These are phyloP conservation scores for Pythium dissotocum DNA, from an alignment of 352 stramenopile genomes.

Conservation along the genomic window DNA sequence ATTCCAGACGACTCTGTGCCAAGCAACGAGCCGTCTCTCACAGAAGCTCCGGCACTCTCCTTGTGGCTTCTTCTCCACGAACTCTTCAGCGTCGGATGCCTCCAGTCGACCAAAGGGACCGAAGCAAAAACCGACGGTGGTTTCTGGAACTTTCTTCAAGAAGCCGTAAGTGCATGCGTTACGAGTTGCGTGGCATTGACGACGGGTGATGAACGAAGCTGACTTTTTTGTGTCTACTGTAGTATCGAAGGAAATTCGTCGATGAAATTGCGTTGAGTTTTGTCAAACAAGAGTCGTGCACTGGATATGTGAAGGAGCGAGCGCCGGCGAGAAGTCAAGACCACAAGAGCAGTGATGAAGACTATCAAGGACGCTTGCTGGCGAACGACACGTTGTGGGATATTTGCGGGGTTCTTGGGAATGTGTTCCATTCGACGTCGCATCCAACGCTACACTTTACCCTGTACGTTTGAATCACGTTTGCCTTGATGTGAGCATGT, in stretches of 20 bases:
- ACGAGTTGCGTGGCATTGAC: neutral
- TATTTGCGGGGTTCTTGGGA: constrained; percentile 10
- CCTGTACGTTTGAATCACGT: neutral
- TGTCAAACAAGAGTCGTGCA: constrained; percentile 12
- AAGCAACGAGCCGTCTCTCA: neutral
- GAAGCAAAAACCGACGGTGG: constrained; percentile 25
- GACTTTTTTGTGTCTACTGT: constrained; percentile 3
- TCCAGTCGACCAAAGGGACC: constrained; percentile 19
- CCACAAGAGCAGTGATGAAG: constrained; percentile 4
- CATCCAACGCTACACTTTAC: neutral
- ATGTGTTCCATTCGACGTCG: constrained; percentile 8
- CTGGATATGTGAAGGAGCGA: constrained; percentile 27
- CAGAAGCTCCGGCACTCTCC: constrained; percentile 44
- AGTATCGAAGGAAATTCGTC: constrained; percentile 26
- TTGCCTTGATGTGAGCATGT: neutral
- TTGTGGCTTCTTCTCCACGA: constrained; percentile 61
- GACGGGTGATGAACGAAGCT: neutral
- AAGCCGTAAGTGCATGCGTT: constrained; percentile 27
- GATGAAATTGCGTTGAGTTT: constrained; percentile 17
- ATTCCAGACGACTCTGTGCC: constrained; percentile 10
- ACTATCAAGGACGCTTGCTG: constrained; percentile 20
- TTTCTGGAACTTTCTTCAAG: constrained; percentile 62
- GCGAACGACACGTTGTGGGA: constrained; percentile 28
- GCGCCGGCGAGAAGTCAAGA: constrained; percentile 5
- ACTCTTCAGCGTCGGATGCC: constrained; percentile 28